Evolutionary conservation across 306 rosid genomes (phyloP).

Genomic region (Fragaria nilgerrensis): DNA sequence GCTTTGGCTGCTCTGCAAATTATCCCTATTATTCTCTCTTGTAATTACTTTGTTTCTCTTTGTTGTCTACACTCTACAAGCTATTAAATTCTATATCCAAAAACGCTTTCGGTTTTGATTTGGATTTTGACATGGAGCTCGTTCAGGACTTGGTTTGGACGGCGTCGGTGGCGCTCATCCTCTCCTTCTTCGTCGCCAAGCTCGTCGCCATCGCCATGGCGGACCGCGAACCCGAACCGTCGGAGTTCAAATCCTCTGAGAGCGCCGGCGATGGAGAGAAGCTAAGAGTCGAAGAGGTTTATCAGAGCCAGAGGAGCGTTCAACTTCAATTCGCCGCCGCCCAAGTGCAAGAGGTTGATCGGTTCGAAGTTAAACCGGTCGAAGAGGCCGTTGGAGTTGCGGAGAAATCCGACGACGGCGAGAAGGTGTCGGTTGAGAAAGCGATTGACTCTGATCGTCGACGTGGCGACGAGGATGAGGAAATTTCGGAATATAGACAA

Average conservation of each 20-base stretch:
- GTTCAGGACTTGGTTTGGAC: slow-evolving; percentile 46
- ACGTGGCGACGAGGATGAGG: slow-evolving; percentile 3
- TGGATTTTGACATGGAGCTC: slow-evolving; percentile 48
- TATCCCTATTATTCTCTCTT: slow-evolving; percentile 35
- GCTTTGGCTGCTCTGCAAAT: slow-evolving; percentile 46
- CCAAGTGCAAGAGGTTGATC: slow-evolving; percentile 21
- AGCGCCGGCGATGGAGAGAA: slow-evolving; percentile 23
- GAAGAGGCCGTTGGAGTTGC: slow-evolving; percentile 6
- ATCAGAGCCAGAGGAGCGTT: slow-evolving; percentile 30
- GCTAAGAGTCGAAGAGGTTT: slow-evolving; percentile 28
- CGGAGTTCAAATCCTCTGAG: slow-evolving; percentile 3
- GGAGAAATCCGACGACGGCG: slow-evolving; percentile 16
- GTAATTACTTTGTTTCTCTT: background rate
- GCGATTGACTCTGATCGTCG: background rate
- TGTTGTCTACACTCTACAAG: background rate
- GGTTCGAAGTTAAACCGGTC: slow-evolving; percentile 12
- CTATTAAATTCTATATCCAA: background rate
- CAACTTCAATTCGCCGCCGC: slow-evolving; percentile 12
- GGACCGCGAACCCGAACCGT: slow-evolving; percentile 17
- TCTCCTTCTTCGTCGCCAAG: slow-evolving; percentile 53
- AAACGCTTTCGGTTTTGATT: background rate
- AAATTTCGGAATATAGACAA: slow-evolving; percentile 3
- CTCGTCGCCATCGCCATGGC: slow-evolving; percentile 47
- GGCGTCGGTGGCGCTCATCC: slow-evolving; percentile 48
- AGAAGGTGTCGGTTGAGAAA: slow-evolving; percentile 1